phyloP scores from a whole-genome alignment of 2,329 filamentous ascomycete genomes.

The Botryosphaeria dothidea region DNA sequence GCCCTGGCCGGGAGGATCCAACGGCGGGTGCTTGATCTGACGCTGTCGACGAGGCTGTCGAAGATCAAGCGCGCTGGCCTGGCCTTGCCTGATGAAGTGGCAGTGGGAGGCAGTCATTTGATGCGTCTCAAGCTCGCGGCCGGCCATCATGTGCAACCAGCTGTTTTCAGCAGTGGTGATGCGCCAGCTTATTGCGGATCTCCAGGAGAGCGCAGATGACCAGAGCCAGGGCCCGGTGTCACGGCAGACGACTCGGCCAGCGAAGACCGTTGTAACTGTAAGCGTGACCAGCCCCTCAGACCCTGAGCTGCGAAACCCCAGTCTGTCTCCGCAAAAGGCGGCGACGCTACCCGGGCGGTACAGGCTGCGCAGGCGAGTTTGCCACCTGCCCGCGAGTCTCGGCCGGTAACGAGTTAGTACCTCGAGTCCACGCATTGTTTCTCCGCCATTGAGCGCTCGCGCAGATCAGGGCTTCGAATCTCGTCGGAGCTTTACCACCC shows the following conservation, averaged over 20 bases:
- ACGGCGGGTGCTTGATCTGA: constrained; percentile 6
- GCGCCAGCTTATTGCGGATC: constrained; percentile 1
- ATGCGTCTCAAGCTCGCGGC: constrained; percentile 9
- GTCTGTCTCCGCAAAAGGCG: constrained; percentile 4
- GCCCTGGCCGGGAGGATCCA: constrained; percentile 3
- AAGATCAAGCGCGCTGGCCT: background rate
- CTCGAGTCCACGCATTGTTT: constrained; percentile 4
- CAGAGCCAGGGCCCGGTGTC: constrained; percentile 10
- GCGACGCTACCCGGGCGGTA: background rate
- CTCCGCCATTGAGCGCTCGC: constrained; percentile 1
- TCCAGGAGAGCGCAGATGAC: constrained; percentile 19
- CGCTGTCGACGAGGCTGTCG: constrained; percentile 8
- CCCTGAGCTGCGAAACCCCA: constrained; percentile 7
- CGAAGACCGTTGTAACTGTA: constrained; percentile 8
- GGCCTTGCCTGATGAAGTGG: constrained; percentile 10
- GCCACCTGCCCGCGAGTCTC: background rate
- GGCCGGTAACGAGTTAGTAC: background rate
- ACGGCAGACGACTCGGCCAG: constrained; percentile 13
- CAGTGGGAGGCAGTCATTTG: constrained; percentile 19
- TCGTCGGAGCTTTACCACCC: constrained; percentile 12
- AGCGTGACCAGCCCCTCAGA: constrained; percentile 8
- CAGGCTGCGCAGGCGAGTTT: background rate
- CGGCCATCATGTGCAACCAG: constrained; percentile 15
- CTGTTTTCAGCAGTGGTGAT: constrained; percentile 15
- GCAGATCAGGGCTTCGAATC: constrained; percentile 16